A percentile compares a stretch with the other conserved stretches of the same genome.
These are phyloP conservation scores for Juncus effusus DNA, from an alignment of 176 grass and related monocot genomes.

Conservation along the genomic window DNA sequence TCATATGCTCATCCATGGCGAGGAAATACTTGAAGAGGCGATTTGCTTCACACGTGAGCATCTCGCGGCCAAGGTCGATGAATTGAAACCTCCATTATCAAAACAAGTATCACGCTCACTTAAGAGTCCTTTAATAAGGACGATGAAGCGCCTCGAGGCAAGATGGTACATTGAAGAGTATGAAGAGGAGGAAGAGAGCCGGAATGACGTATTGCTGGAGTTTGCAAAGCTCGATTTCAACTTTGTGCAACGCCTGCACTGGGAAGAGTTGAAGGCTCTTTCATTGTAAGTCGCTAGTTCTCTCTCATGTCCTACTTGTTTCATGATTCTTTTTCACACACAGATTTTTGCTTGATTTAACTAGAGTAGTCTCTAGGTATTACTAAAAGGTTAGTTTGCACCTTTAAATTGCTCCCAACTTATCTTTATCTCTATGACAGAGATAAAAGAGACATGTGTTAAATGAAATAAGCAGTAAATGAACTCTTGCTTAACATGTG, in stretches of 20 bases:
- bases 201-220: conserved; percentile 9
- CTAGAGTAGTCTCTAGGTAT: too few species aligned
- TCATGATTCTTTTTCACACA: too few species aligned
- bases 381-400: too few species aligned
- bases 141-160: conserved; percentile 30
- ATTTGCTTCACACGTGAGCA: background rate
- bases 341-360: too few species aligned
- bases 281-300: conserved; percentile 13
- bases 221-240: conserved; percentile 44
- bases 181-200: background rate
- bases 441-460: too few species aligned
- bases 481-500: too few species aligned
- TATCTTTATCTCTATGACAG: too few species aligned
- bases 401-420: too few species aligned
- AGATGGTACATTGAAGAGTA: conserved; percentile 30
- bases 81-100: conserved; percentile 3
- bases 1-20: conserved; percentile 17
- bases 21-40: conserved; percentile 19
- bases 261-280: conserved; percentile 28
- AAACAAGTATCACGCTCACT: conserved; percentile 22
- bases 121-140: conserved; percentile 26
- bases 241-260: conserved; percentile 27
- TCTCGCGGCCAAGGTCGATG: background rate
- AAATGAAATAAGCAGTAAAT: too few species aligned
- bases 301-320: background rate